Evolutionary conservation across 331 rosid species (phyloP).

Genomic region (Quercus lobata): DNA sequence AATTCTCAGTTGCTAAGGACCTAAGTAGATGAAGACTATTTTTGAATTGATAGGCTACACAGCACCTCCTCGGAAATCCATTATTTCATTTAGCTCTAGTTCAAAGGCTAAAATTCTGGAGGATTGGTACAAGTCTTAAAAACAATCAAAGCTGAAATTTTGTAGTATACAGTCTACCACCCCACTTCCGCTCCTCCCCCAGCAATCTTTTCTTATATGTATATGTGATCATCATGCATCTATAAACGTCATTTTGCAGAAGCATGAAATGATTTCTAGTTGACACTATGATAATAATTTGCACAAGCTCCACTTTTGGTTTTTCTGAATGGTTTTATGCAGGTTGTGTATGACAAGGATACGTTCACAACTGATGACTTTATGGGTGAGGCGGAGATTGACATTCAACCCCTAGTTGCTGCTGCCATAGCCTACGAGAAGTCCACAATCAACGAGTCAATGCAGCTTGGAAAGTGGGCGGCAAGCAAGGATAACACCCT

Average conservation of each 20-base stretch:
- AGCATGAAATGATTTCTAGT: not conserved
- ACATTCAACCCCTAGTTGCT: constrained; percentile 75
- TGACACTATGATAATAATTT: not conserved
- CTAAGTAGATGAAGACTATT: not conserved
- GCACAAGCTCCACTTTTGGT: not conserved
- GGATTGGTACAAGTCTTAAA: not conserved
- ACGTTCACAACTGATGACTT: constrained; percentile 82
- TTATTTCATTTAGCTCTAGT: not conserved
- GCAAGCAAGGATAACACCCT: constrained; percentile 59
- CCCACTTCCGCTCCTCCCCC: not conserved
- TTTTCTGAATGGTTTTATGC: constrained; percentile 20
- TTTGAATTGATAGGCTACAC: not conserved
- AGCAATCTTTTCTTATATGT: not conserved
- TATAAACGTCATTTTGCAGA: not conserved
- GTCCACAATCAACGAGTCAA: constrained; percentile 32
- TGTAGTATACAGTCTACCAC: not conserved
- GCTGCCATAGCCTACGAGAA: constrained; percentile 77
- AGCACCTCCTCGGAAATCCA: not conserved
- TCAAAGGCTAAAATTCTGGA: not conserved
- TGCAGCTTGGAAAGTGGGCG: constrained; percentile 62
- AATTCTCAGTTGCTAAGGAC: not conserved
- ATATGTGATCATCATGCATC: not conserved
- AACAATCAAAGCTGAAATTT: not conserved
- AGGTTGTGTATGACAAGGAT: constrained; percentile 92
- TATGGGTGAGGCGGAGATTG: constrained; percentile 97